Evolutionary conservation across 1,284 basidiomycete species (phyloP).

Genomic region (Irpex sp.): DNA sequence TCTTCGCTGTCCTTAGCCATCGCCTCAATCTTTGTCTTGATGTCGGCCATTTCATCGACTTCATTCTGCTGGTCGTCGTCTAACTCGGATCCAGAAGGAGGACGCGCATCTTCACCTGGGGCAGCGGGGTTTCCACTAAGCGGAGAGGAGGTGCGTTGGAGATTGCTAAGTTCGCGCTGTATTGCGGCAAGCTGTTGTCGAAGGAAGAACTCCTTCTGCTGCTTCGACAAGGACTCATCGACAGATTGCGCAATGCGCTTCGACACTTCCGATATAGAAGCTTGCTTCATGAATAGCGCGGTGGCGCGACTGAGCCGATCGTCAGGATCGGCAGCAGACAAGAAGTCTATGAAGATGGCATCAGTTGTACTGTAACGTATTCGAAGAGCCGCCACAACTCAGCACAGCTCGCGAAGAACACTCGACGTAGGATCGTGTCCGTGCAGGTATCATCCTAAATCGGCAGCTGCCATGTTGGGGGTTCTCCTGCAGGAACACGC

Average conservation of each 20-base stretch:
- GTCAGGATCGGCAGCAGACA: conserved; percentile 52
- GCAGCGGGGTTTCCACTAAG: not conserved
- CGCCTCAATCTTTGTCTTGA: conserved; percentile 77
- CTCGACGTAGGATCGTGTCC: not conserved
- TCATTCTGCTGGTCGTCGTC: conserved; percentile 77
- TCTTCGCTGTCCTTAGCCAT: conserved; percentile 76
- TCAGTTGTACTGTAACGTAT: not conserved
- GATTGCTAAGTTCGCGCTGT: conserved; percentile 76
- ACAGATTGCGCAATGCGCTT: conserved; percentile 76
- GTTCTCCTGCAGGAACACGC: no score
- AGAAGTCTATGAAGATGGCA: conserved; percentile 40
- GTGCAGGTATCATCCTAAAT: no score
- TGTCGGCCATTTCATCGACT: conserved; percentile 73
- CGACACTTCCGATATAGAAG: conserved; percentile 72
- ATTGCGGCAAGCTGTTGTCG: conserved; percentile 88
- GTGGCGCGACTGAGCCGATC: conserved; percentile 62
- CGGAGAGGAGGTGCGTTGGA: conserved; percentile 35
- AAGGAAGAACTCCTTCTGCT: conserved; percentile 80
- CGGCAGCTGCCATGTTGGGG: no score
- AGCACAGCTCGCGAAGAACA: not conserved
- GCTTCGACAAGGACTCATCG: conserved; percentile 74
- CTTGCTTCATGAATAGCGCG: conserved; percentile 65
- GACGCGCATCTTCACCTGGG: not conserved
- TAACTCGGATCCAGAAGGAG: conserved; percentile 41
- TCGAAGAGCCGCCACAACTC: not conserved